A percentile compares a stretch with the other conserved stretches of the same genome.
Evolutionary conservation across 495 filamentous ascomycete species (phyloP).

Genomic region (Extremus antarcticus): DNA sequence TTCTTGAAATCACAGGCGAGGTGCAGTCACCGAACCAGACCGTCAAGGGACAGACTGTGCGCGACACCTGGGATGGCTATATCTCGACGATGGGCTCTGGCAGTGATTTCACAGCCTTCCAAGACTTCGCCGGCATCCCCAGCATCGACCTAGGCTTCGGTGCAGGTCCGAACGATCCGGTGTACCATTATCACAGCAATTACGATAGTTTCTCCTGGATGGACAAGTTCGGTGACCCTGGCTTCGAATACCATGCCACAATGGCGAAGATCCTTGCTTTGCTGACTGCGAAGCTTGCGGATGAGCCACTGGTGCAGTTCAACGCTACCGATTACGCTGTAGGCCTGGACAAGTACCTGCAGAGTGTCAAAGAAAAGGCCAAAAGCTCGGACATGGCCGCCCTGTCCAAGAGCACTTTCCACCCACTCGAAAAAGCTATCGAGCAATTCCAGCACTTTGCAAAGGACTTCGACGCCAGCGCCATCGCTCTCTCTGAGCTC

Average conservation of each 20-base stretch:
- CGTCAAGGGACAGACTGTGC: constrained; percentile 51
- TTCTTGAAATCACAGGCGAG: constrained; percentile 56
- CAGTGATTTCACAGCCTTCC: constrained; percentile 65
- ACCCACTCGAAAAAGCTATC: constrained; percentile 38
- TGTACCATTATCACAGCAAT: constrained; percentile 72
- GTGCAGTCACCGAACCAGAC: constrained; percentile 72
- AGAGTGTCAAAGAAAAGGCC: constrained; percentile 37
- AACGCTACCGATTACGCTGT: constrained; percentile 33
- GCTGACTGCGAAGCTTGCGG: constrained; percentile 31
- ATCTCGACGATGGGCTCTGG: constrained; percentile 60
- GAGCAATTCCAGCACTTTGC: constrained; percentile 37
- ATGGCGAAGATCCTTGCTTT: constrained; percentile 48
- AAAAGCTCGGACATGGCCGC: neutral
- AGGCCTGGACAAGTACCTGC: constrained; percentile 36
- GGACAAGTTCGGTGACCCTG: constrained; percentile 54
- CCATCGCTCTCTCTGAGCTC: constrained; percentile 17
- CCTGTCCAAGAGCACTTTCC: constrained; percentile 28
- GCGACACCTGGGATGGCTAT: constrained; percentile 47
- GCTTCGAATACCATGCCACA: constrained; percentile 51
- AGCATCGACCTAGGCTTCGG: constrained; percentile 52
- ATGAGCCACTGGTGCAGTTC: constrained; percentile 32
- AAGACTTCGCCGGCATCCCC: constrained; percentile 60
- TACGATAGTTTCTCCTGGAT: constrained; percentile 71
- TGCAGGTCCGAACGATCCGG: constrained; percentile 31
- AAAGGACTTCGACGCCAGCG: constrained; percentile 41